Evolutionary conservation across 495 filamentous ascomycete genomes (phyloP), one percentile per base, ranked within the genome.

Genomic region (Penicillium pulvis): DNA sequence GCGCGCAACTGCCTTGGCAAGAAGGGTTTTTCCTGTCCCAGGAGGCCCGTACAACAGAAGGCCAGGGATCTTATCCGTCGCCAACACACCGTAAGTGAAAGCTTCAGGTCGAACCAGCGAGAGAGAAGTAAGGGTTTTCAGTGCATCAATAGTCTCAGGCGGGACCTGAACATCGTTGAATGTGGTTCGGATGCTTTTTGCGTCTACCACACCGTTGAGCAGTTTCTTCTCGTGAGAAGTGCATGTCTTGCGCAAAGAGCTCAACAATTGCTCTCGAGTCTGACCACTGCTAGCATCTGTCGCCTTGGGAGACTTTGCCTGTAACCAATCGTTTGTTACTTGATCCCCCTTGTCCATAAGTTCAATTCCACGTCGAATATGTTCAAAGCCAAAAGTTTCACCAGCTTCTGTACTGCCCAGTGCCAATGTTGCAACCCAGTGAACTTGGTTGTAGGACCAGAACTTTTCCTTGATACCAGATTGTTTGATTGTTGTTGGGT

Each of bases 1-100:
- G 63, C 95, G 96, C 7, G 94, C 94, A 3, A 98, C 92, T 1
- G 94, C 94, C 78, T 95, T 97, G 7, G 93, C 94, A 16, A 98
- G 83, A 0, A 98, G 80, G 1, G 94, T 98, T 67, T 98, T 98
- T 56, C 94, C 94, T 0, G 94, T 98, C 3, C 94, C 94, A 0
- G 94, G 95, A 7, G 94, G 95, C 0, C 94, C 94, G 67, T 98
- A 98, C 3, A 98, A 81, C 0, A 98, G 81, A 26, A 93, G 83
- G 19, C 94, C 94, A 0, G 91, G 88, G 54, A 98, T 95, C 61
- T 90, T 88, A 58, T 97, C 92, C 1, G 86, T 93, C 2, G 93
- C 89, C 35, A 98, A 82, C 6, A 98, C 92, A 72, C 94, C 94
- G 68, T 98, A 98, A 16, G 87, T 87, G 72, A 98, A 98, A 28